Conservation (phyloP, 1,284 basidiomycete genomes). For the Puccinia coronata region DNA sequence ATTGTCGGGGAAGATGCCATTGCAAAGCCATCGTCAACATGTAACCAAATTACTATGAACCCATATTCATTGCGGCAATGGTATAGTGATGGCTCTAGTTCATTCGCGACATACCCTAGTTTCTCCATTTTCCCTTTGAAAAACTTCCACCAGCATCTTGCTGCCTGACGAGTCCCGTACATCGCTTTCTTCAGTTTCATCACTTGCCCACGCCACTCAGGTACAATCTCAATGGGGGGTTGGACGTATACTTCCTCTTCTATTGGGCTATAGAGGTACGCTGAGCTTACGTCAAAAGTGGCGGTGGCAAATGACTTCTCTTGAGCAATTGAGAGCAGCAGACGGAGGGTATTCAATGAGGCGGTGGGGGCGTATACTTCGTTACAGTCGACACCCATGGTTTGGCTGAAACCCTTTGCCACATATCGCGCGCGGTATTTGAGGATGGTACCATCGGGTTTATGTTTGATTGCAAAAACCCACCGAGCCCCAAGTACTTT, state of each 20-base stretch:
- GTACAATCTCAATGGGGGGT: too few relatives aligned
- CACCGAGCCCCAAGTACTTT: not conserved
- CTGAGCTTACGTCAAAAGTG: constrained; percentile 15
- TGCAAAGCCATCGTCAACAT: constrained; percentile 30
- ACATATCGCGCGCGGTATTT: constrained; percentile 1
- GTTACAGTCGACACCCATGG: not conserved
- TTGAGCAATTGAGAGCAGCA: not conserved
- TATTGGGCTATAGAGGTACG: constrained; percentile 34
- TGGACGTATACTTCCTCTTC: too few relatives aligned
- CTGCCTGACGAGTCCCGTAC: constrained; percentile 22
- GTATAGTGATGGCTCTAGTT: constrained; percentile 13
- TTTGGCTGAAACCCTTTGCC: constrained; percentile 20
- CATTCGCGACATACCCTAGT: not conserved
- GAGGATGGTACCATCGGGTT: not conserved
- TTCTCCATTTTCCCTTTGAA: not conserved
- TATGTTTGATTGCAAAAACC: constrained; percentile 12
- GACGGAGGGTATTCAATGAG: not conserved
- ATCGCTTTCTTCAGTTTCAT: too few relatives aligned
- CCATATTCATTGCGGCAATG: not conserved
- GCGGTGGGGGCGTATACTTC: constrained; percentile 29
- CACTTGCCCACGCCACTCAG: too few relatives aligned
- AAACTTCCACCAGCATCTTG: constrained; percentile 24
- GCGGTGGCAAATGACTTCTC: not conserved
- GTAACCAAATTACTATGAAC: constrained; percentile 5
- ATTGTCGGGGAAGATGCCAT: too few relatives aligned